Evolutionary conservation across 169 alveolate species (phyloP).

Genomic region (Perkinsus olseni): DNA sequence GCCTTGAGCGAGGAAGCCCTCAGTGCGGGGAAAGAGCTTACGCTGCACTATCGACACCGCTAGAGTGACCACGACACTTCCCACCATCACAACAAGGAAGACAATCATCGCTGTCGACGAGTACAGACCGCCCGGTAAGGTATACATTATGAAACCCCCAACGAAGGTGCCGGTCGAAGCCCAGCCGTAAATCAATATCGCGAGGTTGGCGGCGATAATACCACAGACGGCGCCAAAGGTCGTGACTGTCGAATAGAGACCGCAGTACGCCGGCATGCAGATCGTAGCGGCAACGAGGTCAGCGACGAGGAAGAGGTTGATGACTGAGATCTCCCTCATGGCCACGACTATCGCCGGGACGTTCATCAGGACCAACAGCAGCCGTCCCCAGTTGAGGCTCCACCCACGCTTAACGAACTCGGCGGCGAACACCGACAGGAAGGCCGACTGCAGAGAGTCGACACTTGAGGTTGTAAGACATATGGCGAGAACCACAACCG

Average conservation of each 20-base stretch:
- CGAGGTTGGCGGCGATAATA: background rate
- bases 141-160: background rate
- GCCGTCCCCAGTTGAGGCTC: background rate
- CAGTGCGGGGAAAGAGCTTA: background rate
- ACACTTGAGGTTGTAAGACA: background rate
- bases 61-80: background rate
- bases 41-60: background rate
- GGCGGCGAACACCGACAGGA: background rate
- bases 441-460: background rate
- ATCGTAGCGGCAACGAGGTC: background rate
- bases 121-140: background rate
- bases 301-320: background rate
- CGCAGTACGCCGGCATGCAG: background rate
- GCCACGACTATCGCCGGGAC: background rate
- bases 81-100: background rate
- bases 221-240: background rate
- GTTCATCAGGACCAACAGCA: background rate
- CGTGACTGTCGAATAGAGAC: background rate
- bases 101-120: background rate
- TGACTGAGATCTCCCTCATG: background rate
- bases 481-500: background rate
- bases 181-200: background rate
- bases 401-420: background rate
- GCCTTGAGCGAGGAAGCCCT: background rate
- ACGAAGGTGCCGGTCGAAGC: background rate